phyloP scores from a whole-genome alignment of 805 yeast genomes.

The Wickerhamomyces hampshirensis region DNA sequence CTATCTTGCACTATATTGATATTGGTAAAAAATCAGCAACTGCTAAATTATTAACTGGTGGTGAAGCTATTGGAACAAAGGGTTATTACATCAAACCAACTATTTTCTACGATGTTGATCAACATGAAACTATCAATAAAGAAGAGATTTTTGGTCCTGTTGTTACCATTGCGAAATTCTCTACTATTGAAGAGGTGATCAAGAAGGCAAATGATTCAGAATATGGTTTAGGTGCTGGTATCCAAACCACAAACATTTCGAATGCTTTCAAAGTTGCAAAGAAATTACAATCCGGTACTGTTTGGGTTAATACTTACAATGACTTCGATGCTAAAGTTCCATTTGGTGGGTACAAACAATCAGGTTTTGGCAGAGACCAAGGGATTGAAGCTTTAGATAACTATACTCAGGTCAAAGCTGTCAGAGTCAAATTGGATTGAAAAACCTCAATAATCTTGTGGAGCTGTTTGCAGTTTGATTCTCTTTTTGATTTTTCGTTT shows the following conservation, averaged over 20 bases:
- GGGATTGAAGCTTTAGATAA: conserved; percentile 72
- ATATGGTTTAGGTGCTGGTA: conserved; percentile 79
- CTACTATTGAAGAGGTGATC: conserved; percentile 62
- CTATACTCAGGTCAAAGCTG: conserved; percentile 73
- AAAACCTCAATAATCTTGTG: too few relatives aligned
- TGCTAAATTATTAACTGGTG: conserved; percentile 67
- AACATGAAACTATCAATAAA: conserved; percentile 55
- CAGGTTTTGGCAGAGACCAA: conserved; percentile 86
- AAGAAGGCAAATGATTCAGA: conserved; percentile 63
- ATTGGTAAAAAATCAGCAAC: conserved; percentile 65
- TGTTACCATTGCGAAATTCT: conserved; percentile 64
- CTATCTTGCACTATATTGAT: conserved; percentile 62
- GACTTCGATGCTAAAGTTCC: conserved; percentile 73
- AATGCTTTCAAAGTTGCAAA: conserved; percentile 61
- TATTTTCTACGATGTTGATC: conserved; percentile 61
- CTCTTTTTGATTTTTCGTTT: background rate
- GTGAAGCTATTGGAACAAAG: conserved; percentile 56
- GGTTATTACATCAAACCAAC: conserved; percentile 76
- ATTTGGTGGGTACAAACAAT: conserved; percentile 77
- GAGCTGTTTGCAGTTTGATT: too few relatives aligned
- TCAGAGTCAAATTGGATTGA: conserved; percentile 51
- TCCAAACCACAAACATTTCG: conserved; percentile 60
- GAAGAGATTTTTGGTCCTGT: conserved; percentile 85
- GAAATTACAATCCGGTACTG: conserved; percentile 67
- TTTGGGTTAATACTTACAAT: conserved; percentile 78